These are phyloP conservation scores for Lasiodiplodia sp. DNA, from an alignment of 2,329 filamentous ascomycete species.

Conservation along the genomic window DNA sequence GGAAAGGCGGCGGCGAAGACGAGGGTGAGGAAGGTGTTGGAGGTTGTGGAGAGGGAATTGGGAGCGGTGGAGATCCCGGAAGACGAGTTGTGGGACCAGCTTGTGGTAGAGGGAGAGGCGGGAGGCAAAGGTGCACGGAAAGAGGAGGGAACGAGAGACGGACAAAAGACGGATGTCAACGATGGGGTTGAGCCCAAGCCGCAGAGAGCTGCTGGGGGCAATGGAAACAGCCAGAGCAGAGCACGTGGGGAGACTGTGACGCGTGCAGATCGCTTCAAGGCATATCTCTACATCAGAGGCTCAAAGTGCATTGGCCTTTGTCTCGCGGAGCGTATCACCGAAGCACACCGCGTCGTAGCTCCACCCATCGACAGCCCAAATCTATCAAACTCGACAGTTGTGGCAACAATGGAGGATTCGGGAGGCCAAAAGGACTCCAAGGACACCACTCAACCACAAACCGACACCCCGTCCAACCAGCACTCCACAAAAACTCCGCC, in stretches of 20 bases:
- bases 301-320: slow-evolving; percentile 69
- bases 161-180: no score
- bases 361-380: slow-evolving; percentile 31
- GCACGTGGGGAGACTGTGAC: slow-evolving; percentile 12
- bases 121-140: neutral
- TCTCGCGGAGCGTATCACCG: slow-evolving; percentile 66
- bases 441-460: neutral
- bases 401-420: slow-evolving; percentile 31
- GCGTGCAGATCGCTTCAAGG: slow-evolving; percentile 60
- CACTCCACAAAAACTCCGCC: neutral
- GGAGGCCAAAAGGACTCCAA: slow-evolving; percentile 36
- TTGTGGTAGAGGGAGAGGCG: slow-evolving; percentile 31
- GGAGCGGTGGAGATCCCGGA: slow-evolving; percentile 67
- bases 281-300: slow-evolving; percentile 67
- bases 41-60: slow-evolving; percentile 69
- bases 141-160: neutral
- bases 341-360: slow-evolving; percentile 60
- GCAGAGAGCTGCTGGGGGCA: neutral
- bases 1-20: slow-evolving; percentile 61
- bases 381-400: slow-evolving; percentile 32
- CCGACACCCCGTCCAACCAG: neutral
- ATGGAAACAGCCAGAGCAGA: neutral
- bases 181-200: neutral
- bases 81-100: slow-evolving; percentile 63
- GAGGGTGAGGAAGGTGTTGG: slow-evolving; percentile 61